Evolutionary conservation across 2,329 filamentous ascomycete genomes (phyloP).

Genomic region (Cladobotryum protrusum): DNA sequence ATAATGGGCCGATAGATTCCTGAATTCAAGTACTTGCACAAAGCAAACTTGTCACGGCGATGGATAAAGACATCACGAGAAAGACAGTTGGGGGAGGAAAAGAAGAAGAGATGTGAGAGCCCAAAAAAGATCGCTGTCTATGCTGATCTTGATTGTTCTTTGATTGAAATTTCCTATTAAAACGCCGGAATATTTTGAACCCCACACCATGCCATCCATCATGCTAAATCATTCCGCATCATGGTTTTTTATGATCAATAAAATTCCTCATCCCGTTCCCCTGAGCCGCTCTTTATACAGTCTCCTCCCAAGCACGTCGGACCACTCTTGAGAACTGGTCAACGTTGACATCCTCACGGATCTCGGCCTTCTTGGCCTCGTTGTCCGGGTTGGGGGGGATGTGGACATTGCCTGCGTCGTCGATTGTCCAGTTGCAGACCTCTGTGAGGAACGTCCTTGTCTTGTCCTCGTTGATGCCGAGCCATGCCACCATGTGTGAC

Average conservation of each 20-base stretch:
- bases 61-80: not conserved
- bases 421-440: constrained; percentile 81
- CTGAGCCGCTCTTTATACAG: constrained; percentile 22
- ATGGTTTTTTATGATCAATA: constrained; percentile 19
- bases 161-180: constrained; percentile 31
- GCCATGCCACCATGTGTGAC: constrained; percentile 65
- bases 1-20: constrained; percentile 11
- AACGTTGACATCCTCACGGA: constrained; percentile 89
- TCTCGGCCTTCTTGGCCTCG: constrained; percentile 92
- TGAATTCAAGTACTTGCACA: not conserved
- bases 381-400: constrained; percentile 94
- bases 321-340: constrained; percentile 79
- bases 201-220: constrained; percentile 27
- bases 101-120: constrained; percentile 4
- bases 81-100: constrained; percentile 13
- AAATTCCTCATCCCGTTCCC: constrained; percentile 2
- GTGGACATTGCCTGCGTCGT: constrained; percentile 58
- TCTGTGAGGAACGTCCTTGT: constrained; percentile 75
- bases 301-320: constrained; percentile 77
- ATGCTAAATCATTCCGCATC: constrained; percentile 18
- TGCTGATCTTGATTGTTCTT: constrained; percentile 27
- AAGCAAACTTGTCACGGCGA: too few relatives aligned
- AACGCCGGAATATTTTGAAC: constrained; percentile 29
- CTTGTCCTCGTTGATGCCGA: constrained; percentile 62
- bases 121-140: constrained; percentile 22